phyloP scores from a whole-genome alignment of 2,329 filamentous ascomycete species.

The Periconia macrospinosa region DNA sequence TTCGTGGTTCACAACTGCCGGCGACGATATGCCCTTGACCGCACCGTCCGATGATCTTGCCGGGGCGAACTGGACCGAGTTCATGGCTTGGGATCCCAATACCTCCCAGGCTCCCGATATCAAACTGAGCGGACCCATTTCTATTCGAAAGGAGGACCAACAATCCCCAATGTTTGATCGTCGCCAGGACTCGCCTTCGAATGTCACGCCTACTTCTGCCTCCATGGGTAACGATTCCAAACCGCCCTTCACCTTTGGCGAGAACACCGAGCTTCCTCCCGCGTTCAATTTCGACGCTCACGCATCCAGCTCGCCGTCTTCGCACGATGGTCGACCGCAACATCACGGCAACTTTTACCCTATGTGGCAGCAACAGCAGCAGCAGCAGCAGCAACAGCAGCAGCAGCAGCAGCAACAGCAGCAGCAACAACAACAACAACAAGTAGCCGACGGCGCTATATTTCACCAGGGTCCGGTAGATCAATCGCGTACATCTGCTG shows the following conservation, averaged over 20 bases:
- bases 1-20: constrained; percentile 38
- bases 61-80: constrained; percentile 50
- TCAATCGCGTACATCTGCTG: constrained; percentile 22
- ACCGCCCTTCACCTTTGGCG: constrained; percentile 39
- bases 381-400: constrained; percentile 35
- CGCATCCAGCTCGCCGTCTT: constrained; percentile 35
- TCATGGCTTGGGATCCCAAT: constrained; percentile 52
- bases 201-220: constrained; percentile 23
- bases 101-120: constrained; percentile 30
- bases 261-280: constrained; percentile 29
- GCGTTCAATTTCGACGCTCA: constrained; percentile 39
- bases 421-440: constrained; percentile 32
- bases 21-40: constrained; percentile 35
- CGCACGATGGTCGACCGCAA: constrained; percentile 26
- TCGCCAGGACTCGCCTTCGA: constrained; percentile 28
- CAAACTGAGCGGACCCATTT: constrained; percentile 31
- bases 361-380: constrained; percentile 35
- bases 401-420: constrained; percentile 36
- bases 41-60: constrained; percentile 33
- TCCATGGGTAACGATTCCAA: constrained; percentile 21
- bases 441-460: constrained; percentile 22
- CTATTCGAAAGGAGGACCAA: constrained; percentile 30
- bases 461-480: constrained; percentile 32
- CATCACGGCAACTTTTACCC: constrained; percentile 34
- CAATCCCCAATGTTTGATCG: constrained; percentile 28